Conservation (phyloP, 192 early-diverging fungal genomes). For the Entophlyctis luteolus region DNA sequence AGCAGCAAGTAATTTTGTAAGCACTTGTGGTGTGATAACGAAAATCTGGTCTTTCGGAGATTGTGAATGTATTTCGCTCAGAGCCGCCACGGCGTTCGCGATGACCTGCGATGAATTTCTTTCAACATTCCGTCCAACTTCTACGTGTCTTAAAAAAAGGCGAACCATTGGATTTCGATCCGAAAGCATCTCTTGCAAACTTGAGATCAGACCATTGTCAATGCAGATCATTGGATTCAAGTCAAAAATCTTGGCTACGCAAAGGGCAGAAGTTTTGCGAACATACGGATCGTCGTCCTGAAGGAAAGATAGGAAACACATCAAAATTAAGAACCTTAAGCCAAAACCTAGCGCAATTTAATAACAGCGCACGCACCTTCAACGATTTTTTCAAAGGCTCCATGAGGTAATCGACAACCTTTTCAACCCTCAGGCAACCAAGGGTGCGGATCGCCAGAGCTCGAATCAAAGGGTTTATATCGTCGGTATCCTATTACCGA, state of each 20-base stretch:
- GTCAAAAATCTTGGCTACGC: constrained; percentile 92
- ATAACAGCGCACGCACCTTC: constrained; percentile 6
- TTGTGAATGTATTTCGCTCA: constrained; percentile 88
- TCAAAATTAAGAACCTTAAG: background rate
- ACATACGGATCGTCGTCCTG: constrained; percentile 94
- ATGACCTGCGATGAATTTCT: constrained; percentile 64
- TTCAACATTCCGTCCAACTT: background rate
- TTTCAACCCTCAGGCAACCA: constrained; percentile 93
- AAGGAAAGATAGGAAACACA: constrained; percentile 29
- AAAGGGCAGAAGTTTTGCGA: constrained; percentile 89
- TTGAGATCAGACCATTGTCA: constrained; percentile 89
- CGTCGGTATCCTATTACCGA: constrained; percentile 71
- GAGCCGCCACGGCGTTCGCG: constrained; percentile 88
- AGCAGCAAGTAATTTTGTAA: constrained; percentile 87
- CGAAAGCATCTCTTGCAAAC: constrained; percentile 81
- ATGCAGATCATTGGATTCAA: constrained; percentile 78
- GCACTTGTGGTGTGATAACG: constrained; percentile 70
- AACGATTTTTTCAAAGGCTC: constrained; percentile 65
- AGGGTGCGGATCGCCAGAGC: constrained; percentile 95
- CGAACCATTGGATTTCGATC: constrained; percentile 95
- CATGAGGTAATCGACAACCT: constrained; percentile 77
- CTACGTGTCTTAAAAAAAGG: background rate
- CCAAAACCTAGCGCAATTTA: background rate
- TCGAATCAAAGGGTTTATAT: constrained; percentile 90
- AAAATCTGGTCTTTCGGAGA: constrained; percentile 67